phyloP scores from a whole-genome alignment of 495 filamentous ascomycete genomes.

The Emericellopsis terricola region DNA sequence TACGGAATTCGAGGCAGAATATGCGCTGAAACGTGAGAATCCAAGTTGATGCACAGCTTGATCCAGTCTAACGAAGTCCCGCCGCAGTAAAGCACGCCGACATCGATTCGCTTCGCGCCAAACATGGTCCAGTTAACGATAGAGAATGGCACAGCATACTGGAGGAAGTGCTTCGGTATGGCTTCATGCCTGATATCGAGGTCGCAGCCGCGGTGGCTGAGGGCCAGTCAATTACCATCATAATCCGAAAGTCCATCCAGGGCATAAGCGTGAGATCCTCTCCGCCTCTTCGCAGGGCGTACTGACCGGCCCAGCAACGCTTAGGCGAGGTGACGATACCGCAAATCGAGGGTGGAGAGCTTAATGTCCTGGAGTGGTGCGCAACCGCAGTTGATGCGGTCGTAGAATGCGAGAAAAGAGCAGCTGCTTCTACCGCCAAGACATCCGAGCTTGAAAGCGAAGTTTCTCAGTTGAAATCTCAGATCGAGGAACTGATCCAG shows the following conservation, averaged over 20 bases:
- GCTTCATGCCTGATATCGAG: conserved; percentile 19
- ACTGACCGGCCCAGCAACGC: conserved; percentile 33
- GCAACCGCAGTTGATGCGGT: conserved; percentile 18
- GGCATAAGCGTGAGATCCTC: conserved; percentile 23
- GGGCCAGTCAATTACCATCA: conserved; percentile 18
- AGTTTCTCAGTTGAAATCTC: conserved; percentile 27
- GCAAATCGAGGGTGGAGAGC: conserved; percentile 41
- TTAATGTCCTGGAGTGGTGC: conserved; percentile 62
- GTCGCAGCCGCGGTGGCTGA: conserved; percentile 19
- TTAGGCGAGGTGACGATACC: conserved; percentile 47
- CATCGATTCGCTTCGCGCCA: conserved; percentile 9
- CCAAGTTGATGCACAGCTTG: not conserved
- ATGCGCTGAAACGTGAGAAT: conserved; percentile 33
- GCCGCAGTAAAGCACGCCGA: conserved; percentile 18
- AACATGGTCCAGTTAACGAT: conserved; percentile 16
- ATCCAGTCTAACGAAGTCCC: conserved; percentile 1
- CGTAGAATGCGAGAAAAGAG: conserved; percentile 16
- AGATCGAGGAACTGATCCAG: conserved; percentile 45
- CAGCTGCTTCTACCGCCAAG: conserved; percentile 23
- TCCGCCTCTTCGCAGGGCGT: not conserved
- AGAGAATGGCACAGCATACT: conserved; percentile 28
- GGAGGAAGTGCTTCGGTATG: conserved; percentile 15
- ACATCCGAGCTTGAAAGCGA: conserved; percentile 29
- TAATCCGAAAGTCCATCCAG: conserved; percentile 24
- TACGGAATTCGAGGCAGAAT: conserved; percentile 50